Conservation (phyloP, 2,329 filamentous ascomycete genomes). For the Neurospora crassa region DNA sequence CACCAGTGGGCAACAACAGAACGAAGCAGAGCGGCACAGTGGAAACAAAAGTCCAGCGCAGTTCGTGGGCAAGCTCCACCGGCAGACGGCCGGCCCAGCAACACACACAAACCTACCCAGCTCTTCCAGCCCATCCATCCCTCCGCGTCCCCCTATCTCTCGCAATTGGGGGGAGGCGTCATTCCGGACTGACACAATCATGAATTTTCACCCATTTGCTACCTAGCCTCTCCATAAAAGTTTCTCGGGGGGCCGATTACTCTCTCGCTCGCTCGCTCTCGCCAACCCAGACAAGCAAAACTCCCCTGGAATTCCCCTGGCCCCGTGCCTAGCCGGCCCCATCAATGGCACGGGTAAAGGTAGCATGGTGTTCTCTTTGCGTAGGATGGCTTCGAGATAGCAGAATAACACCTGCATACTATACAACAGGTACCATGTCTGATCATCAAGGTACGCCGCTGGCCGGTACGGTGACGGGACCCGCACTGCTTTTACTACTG, state of each 20-base stretch:
- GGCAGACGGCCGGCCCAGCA: constrained; percentile 5
- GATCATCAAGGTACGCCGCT: background rate
- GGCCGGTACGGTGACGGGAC: background rate
- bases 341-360: background rate
- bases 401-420: background rate
- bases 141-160: background rate
- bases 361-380: background rate
- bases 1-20: background rate
- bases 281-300: background rate
- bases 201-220: background rate
- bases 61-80: constrained; percentile 5
- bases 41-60: constrained; percentile 5
- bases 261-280: background rate
- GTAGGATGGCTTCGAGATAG: background rate
- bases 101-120: background rate
- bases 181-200: background rate
- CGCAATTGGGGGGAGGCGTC: background rate
- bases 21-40: background rate
- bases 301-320: background rate
- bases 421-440: background rate
- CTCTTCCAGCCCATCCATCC: background rate
- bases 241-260: background rate
- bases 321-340: background rate
- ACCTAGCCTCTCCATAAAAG: background rate
- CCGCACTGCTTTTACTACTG: background rate